phyloP scores from a whole-genome alignment of 768 basidiomycete species.

The Boletus tomentosulus region DNA sequence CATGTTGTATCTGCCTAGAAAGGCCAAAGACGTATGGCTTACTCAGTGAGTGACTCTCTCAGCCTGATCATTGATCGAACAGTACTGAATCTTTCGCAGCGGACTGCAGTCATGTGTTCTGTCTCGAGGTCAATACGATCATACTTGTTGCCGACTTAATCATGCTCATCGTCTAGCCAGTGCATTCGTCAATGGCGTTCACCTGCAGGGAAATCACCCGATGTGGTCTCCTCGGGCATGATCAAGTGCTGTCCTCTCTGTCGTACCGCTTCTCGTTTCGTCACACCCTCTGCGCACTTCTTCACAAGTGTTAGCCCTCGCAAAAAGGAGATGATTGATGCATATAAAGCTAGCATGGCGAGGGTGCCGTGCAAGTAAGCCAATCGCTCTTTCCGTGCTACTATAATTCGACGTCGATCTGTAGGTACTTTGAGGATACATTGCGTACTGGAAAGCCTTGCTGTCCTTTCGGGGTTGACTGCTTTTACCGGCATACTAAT shows the following conservation, averaged over 20 bases:
- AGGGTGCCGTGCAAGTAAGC: conserved; percentile 64
- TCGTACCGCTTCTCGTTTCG: conserved; percentile 59
- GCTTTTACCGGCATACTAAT: conserved; percentile 73
- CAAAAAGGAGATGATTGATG: conserved; percentile 48
- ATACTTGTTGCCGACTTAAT: neutral
- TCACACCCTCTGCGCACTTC: conserved; percentile 71
- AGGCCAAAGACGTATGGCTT: conserved; percentile 66
- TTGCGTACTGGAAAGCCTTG: conserved; percentile 42
- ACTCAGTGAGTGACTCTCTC: conserved; percentile 45
- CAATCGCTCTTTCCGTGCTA: neutral
- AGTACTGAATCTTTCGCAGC: conserved; percentile 34
- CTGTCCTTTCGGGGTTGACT: conserved; percentile 79
- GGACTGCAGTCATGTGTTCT: conserved; percentile 77
- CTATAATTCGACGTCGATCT: neutral
- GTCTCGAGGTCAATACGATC: conserved; percentile 50
- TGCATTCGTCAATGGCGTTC: conserved; percentile 81
- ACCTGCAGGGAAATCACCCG: conserved; percentile 47
- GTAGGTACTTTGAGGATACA: conserved; percentile 61
- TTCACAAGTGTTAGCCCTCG: conserved; percentile 49
- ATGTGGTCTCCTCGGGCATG: conserved; percentile 50
- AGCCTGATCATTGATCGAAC: neutral
- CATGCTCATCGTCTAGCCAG: conserved; percentile 31
- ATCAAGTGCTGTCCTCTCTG: conserved; percentile 81
- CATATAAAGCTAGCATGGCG: conserved; percentile 72
- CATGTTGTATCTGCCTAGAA: conserved; percentile 75